Conservation (phyloP, 139 green algal species). For the Ettlia oleoabundans region DNA sequence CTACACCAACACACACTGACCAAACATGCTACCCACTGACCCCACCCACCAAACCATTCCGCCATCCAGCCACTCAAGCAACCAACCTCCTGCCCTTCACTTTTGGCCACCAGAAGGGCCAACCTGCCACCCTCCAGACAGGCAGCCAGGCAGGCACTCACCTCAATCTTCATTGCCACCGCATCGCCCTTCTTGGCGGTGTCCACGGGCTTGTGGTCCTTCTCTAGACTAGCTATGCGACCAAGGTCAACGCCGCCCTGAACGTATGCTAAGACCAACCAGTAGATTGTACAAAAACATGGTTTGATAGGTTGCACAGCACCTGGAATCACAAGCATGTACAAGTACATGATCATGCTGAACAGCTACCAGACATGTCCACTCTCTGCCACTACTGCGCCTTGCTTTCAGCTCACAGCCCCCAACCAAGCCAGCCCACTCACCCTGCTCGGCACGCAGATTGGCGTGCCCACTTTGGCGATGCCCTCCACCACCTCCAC, state of each 20-base stretch:
- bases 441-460: conserved; percentile 69
- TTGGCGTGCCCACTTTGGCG: conserved; percentile 76
- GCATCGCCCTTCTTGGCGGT: conserved; percentile 79
- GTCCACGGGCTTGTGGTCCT: conserved; percentile 95
- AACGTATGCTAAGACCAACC: not conserved
- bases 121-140: not conserved
- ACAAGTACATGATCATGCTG: no score
- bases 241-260: conserved; percentile 87
- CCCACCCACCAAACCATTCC: no score
- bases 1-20: no score
- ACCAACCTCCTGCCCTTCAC: no score
- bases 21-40: no score
- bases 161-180: conserved; percentile 98
- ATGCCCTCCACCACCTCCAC: conserved; percentile 89
- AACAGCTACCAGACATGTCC: no score
- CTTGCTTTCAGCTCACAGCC: not conserved
- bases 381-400: no score
- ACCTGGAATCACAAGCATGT: no score
- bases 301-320: no score
- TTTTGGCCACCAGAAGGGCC: no score
- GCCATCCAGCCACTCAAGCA: no score
- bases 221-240: conserved; percentile 92
- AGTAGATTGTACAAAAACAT: no score
- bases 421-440: not conserved
- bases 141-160: not conserved